Evolutionary conservation across 2,329 filamentous ascomycete species (phyloP).

Genomic region (Colletotrichum paranaense): DNA sequence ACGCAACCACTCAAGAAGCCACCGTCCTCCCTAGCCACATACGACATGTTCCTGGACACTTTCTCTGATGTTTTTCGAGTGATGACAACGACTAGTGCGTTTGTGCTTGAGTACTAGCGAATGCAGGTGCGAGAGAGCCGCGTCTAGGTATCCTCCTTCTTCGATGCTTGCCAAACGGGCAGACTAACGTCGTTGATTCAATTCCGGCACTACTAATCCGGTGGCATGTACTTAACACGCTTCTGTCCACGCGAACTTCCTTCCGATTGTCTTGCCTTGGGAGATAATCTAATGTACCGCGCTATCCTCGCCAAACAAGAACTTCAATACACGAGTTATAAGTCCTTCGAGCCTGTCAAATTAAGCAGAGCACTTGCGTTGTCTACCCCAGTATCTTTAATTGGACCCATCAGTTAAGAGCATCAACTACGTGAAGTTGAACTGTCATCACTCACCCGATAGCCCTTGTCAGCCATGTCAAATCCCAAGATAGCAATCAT

Average conservation of each 20-base stretch:
- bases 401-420: no score
- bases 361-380: neutral
- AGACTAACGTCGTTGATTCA: neutral
- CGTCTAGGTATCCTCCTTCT: no score
- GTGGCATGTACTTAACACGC: neutral
- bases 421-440: no score
- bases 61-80: no score
- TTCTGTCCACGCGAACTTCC: neutral
- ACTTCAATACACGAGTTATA: neutral
- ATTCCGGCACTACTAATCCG: neutral
- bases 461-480: neutral
- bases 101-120: neutral
- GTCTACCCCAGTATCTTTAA: neutral
- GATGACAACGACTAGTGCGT: neutral
- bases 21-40: neutral
- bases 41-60: neutral
- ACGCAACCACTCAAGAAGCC: neutral
- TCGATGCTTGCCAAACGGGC: neutral
- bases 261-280: neutral
- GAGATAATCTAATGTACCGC: neutral
- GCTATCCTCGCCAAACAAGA: neutral
- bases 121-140: neutral
- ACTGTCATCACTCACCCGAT: neutral
- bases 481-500: constrained; percentile 55
- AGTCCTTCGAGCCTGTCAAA: neutral